Evolutionary conservation across 1,284 basidiomycete species (phyloP).

Genomic region (Marasmius oreades): DNA sequence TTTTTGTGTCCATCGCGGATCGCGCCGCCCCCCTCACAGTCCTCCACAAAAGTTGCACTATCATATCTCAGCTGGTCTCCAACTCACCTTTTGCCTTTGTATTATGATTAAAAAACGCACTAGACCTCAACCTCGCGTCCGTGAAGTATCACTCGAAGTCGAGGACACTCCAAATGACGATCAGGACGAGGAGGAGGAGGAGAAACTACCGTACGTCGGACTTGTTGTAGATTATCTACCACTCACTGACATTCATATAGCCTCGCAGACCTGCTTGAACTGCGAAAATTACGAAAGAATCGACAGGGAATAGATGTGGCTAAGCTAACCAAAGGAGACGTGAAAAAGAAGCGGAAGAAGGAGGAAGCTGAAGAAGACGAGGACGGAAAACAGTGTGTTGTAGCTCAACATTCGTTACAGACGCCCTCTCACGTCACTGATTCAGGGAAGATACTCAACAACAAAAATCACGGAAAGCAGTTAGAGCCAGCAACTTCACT

Average conservation of each 20-base stretch:
- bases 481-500: slow-evolving; percentile 91
- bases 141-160: slow-evolving; percentile 42
- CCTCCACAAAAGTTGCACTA: background rate
- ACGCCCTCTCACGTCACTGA: too few species aligned
- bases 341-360: slow-evolving; percentile 65
- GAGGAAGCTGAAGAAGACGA: slow-evolving; percentile 17
- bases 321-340: slow-evolving; percentile 83
- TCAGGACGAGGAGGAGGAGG: slow-evolving; percentile 38
- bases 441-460: slow-evolving; percentile 42
- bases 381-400: background rate
- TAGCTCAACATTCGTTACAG: background rate
- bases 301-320: slow-evolving; percentile 85
- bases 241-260: slow-evolving; percentile 30
- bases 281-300: slow-evolving; percentile 74
- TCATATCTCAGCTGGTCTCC: too few species aligned
- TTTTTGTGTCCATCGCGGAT: background rate
- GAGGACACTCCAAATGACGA: slow-evolving; percentile 28
- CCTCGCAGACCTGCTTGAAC: slow-evolving; percentile 80
- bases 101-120: slow-evolving; percentile 62
- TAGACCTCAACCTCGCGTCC: slow-evolving; percentile 49
- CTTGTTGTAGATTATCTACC: slow-evolving; percentile 1
- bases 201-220: slow-evolving; percentile 46
- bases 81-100: background rate
- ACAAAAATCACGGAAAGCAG: slow-evolving; percentile 67
- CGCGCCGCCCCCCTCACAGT: background rate